These are phyloP conservation scores for Claviceps monticola DNA, from an alignment of 2,329 filamentous ascomycete genomes.

Conservation along the genomic window DNA sequence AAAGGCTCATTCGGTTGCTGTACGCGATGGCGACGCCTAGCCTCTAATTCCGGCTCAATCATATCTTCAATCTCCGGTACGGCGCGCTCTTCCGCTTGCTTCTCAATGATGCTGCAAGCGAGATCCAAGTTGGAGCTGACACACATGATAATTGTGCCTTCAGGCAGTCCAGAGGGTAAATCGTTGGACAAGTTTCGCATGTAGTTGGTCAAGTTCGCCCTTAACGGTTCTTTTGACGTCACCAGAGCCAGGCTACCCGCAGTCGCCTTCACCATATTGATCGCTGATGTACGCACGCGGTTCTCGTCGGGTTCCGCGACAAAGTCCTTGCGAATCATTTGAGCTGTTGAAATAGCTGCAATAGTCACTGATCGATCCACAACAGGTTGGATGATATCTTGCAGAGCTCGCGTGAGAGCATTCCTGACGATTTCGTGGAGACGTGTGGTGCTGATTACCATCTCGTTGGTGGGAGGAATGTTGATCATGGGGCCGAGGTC, in stretches of 20 bases:
- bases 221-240: constrained; percentile 93
- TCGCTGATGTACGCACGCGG: constrained; percentile 69
- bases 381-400: constrained; percentile 93
- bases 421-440: constrained; percentile 66
- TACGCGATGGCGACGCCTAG: constrained; percentile 60
- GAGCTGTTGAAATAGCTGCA: constrained; percentile 87
- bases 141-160: constrained; percentile 95
- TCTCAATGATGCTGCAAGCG: constrained; percentile 87
- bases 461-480: constrained; percentile 68
- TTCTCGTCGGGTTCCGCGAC: constrained; percentile 84
- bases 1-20: constrained; percentile 73
- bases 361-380: constrained; percentile 97
- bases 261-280: constrained; percentile 89
- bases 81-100: constrained; percentile 86
- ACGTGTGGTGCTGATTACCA: constrained; percentile 58
- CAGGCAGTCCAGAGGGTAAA: constrained; percentile 70
- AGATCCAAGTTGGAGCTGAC: constrained; percentile 95
- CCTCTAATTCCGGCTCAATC: constrained; percentile 67
- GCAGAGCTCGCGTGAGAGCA: constrained; percentile 78
- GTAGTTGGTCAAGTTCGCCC: constrained; percentile 95
- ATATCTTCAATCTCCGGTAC: constrained; percentile 91
- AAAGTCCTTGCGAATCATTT: constrained; percentile 94
- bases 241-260: constrained; percentile 89
- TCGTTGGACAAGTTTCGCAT: constrained; percentile 58
- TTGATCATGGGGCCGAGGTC: constrained; percentile 68